Percentiles rank a stretch among this genome's conserved stretches.
Conservation (phyloP, 148 eudicot species). For the Beta vulgaris region DNA sequence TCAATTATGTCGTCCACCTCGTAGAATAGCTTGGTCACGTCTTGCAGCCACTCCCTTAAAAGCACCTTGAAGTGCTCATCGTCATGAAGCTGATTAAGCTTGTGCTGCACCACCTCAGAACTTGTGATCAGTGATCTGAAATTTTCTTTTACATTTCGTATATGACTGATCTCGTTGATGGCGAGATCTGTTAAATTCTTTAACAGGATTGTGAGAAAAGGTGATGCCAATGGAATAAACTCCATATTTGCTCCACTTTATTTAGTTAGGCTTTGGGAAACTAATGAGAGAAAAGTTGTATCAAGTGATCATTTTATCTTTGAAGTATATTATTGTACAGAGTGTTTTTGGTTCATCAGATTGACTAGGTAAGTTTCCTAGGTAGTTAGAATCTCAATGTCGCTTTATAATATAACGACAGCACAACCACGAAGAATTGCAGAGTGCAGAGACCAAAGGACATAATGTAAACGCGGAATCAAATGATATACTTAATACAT, state of each 20-base stretch:
- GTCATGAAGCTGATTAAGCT: neutral
- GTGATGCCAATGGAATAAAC: neutral
- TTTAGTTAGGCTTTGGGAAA: no score
- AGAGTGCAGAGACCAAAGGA: no score
- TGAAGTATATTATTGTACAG: no score
- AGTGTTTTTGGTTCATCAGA: neutral
- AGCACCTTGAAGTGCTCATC: neutral
- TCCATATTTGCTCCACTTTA: no score
- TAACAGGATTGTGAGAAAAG: neutral
- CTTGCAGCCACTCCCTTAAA: neutral
- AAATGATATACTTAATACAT: no score
- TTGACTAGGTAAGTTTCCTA: no score
- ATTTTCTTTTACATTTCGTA: neutral
- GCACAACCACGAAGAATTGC: no score
- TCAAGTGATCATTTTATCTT: no score
- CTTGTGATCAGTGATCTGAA: neutral
- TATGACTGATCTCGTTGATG: neutral
- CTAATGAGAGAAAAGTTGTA: no score
- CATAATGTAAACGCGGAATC: neutral
- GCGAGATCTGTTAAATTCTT: neutral
- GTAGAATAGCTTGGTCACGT: conserved; percentile 1
- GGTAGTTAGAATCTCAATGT: neutral
- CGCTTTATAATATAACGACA: neutral
- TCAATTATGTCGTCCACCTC: conserved; percentile 13
- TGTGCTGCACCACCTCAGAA: neutral